Base-by-base conservation (phyloP, 805 yeast species). In the Wickerhamiella slavikovae region DNA sequence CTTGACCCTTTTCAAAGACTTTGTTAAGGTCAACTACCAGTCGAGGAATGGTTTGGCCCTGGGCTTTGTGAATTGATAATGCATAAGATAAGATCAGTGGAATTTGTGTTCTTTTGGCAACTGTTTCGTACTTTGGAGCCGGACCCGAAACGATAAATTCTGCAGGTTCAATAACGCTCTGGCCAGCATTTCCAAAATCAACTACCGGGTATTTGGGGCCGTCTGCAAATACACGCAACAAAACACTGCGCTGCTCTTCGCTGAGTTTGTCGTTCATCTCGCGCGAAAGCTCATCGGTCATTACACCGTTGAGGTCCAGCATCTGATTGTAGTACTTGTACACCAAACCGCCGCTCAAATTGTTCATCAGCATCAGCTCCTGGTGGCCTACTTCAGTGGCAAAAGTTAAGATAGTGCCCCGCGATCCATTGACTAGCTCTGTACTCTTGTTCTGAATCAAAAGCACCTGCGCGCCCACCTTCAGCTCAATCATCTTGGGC, bases 31-130 rank as follows among this genome's bases (percentile, higher is more conserved):
- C 93, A 4, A 85, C 93, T 34, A 65, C 61, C 2, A 78, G 79
- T 25, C 70, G 58, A 2, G 71, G 68, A 22, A 82, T 50, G 0
- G 96, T 76, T 51, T 85, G 83, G 1, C 98, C 98, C 51, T 85
- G 98, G 0, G 96, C 74, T 52, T 85, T 85, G 48, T 89, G 98
- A 29, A 89, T 85, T 0, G 95, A 82, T 30, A 89, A 52, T 0
- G 98, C 82, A 95, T 96, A 89, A 0, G 96, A 89, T 11, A 79
- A 54, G 37, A 82, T 70, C 31, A 89, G 52, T 0, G 98, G 98
- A 2, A 85, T 36, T 46, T 89, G 98, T 1, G 56, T 53, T 41
- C 94, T 58, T 2, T 70, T 56, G 2, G 76, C 89, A 5, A 76
- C 41, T 0, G 71, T 34, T 6, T 26, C 29, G n/a, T 22, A 20